phyloP scores from a whole-genome alignment of 1,139 yeast species.

The Blastobotrys proliferans region DNA sequence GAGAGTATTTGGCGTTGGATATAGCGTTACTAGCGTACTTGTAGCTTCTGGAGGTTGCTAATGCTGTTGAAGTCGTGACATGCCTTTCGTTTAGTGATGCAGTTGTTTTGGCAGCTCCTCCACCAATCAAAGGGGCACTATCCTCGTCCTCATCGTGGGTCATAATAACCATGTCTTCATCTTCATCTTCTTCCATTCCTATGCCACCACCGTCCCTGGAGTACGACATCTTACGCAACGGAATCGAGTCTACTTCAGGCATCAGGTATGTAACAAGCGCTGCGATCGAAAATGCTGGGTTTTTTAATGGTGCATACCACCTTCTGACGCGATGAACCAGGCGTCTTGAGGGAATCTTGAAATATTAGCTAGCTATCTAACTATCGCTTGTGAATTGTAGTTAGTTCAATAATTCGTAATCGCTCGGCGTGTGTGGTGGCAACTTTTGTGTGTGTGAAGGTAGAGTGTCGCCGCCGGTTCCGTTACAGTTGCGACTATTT shows the following conservation, averaged over 20 bases:
- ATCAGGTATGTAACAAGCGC: constrained; percentile 11
- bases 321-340: constrained; percentile 10
- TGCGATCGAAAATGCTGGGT: constrained; percentile 13
- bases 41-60: constrained; percentile 19
- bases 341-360: constrained; percentile 3
- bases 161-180: constrained; percentile 14
- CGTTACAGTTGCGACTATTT: not conserved
- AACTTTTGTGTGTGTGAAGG: too few species aligned
- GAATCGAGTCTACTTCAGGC: constrained; percentile 17
- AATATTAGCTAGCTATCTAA: too few species aligned
- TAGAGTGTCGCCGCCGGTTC: too few species aligned
- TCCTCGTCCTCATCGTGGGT: constrained; percentile 10
- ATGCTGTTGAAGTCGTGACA: constrained; percentile 15
- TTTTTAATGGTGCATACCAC: constrained; percentile 20
- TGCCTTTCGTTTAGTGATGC: constrained; percentile 10
- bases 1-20: constrained; percentile 92
- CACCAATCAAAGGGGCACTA: constrained; percentile 17
- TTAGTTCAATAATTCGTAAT: too few species aligned
- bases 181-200: constrained; percentile 13
- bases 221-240: constrained; percentile 19
- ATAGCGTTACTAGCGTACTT: constrained; percentile 71
- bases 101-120: not conserved
- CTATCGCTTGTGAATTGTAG: too few species aligned
- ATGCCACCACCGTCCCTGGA: not conserved
- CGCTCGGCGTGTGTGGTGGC: too few species aligned